A percentile compares a stretch with the other conserved stretches of the same genome.
Evolutionary conservation across 2,329 filamentous ascomycete genomes (phyloP).

Genomic region (Fusarium globosum): DNA sequence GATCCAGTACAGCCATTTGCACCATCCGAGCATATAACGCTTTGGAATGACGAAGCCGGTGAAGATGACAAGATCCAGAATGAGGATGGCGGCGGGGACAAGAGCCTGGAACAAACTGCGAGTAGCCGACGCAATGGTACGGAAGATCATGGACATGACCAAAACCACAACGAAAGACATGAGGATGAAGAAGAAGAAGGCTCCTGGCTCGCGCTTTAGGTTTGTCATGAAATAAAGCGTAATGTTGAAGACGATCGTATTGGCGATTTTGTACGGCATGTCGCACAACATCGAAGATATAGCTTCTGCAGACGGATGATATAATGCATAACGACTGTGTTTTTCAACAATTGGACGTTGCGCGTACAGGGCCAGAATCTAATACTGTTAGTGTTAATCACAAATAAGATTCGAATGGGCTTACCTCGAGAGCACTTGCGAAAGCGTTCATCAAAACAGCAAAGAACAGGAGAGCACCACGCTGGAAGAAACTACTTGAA

Average conservation of each 20-base stretch:
- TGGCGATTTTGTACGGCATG: constrained; percentile 80
- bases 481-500: constrained; percentile 80
- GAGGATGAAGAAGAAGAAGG: constrained; percentile 89
- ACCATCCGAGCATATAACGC: constrained; percentile 81
- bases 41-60: constrained; percentile 76
- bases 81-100: constrained; percentile 45
- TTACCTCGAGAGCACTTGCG: constrained; percentile 77
- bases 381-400: neutral
- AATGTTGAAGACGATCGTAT: constrained; percentile 81
- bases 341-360: constrained; percentile 95
- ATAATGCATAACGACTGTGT: constrained; percentile 85
- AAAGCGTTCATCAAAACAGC: constrained; percentile 89
- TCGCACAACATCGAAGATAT: constrained; percentile 87
- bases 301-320: constrained; percentile 91
- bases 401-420: constrained; percentile 13
- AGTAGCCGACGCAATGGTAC: constrained; percentile 46
- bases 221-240: constrained; percentile 90
- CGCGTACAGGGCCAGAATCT: constrained; percentile 86
- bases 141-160: constrained; percentile 75
- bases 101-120: constrained; percentile 47
- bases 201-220: constrained; percentile 75
- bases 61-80: constrained; percentile 66
- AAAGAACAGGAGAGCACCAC: constrained; percentile 87
- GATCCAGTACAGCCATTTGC: constrained; percentile 84
- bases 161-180: constrained; percentile 79